Conservation (phyloP, 495 filamentous ascomycete species). For the Penicillium samsonianum region DNA sequence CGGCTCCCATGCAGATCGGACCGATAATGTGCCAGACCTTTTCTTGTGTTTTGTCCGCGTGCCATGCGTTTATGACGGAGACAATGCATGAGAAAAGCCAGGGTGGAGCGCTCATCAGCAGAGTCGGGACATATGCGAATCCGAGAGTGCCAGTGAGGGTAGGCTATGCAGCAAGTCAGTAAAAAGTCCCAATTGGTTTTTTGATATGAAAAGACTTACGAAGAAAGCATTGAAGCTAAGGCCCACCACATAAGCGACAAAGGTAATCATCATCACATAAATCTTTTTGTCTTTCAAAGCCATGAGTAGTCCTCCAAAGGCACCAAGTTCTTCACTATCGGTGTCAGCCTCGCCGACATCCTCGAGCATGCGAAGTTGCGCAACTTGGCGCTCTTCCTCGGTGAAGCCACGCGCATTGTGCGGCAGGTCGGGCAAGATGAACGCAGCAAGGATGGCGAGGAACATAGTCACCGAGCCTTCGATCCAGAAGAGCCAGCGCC, state of each 20-base stretch:
- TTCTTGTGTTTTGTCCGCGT: conserved; percentile 78
- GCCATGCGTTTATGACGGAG: conserved; percentile 70
- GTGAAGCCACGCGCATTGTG: conserved; percentile 69
- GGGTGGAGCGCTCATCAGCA: conserved; percentile 76
- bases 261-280: conserved; percentile 61
- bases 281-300: conserved; percentile 71
- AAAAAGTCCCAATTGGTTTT: conserved; percentile 37
- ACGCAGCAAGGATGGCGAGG: conserved; percentile 45
- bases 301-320: conserved; percentile 66
- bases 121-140: conserved; percentile 63
- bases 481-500: conserved; percentile 69
- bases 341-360: conserved; percentile 77
- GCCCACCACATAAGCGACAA: conserved; percentile 37
- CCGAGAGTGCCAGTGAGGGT: conserved; percentile 75
- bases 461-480: conserved; percentile 37
- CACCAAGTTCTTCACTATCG: conserved; percentile 57
- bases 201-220: conserved; percentile 19
- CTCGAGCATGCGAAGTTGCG: conserved; percentile 68
- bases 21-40: conserved; percentile 65
- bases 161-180: conserved; percentile 72
- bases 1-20: conserved; percentile 66
- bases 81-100: conserved; percentile 72
- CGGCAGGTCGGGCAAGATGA: conserved; percentile 74
- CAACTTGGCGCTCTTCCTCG: conserved; percentile 65
- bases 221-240: conserved; percentile 41